Evolutionary conservation across 2,329 filamentous ascomycete genomes (phyloP).

Genomic region (Hymenoscyphus albidus): DNA sequence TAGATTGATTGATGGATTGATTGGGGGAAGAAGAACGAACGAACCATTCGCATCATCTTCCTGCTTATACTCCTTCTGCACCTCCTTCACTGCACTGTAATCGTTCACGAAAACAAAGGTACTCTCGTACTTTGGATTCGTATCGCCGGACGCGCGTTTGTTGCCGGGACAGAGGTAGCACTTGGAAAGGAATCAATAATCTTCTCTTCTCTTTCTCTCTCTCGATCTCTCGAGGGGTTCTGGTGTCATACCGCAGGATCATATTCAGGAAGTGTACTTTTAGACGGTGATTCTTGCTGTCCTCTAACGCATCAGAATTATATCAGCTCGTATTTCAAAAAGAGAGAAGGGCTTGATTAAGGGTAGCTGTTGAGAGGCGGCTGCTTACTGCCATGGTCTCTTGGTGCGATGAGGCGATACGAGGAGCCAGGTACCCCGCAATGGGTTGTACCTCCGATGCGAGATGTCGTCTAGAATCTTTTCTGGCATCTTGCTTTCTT

Average conservation of each 20-base stretch:
- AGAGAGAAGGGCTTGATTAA: too few species aligned
- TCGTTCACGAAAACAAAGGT: slow-evolving; percentile 97
- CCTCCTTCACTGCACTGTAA: slow-evolving; percentile 93
- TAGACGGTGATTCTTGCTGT: slow-evolving; percentile 69
- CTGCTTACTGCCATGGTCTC: slow-evolving; percentile 88
- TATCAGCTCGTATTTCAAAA: not conserved
- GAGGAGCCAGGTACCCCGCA: slow-evolving; percentile 86
- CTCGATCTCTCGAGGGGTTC: slow-evolving; percentile 4
- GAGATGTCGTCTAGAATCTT: slow-evolving; percentile 91
- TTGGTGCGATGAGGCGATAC: slow-evolving; percentile 96
- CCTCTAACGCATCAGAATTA: slow-evolving; percentile 50
- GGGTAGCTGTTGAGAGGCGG: not conserved
- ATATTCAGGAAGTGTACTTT: slow-evolving; percentile 69
- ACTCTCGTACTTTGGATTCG: slow-evolving; percentile 78
- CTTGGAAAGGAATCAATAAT: slow-evolving; percentile 41
- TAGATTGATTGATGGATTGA: not conserved
- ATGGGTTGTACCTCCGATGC: slow-evolving; percentile 87
- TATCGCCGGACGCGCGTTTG: slow-evolving; percentile 77
- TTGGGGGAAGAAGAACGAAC: not conserved
- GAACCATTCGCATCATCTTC: slow-evolving; percentile 26
- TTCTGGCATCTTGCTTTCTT: slow-evolving; percentile 56
- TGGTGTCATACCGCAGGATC: slow-evolving; percentile 59
- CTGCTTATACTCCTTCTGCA: slow-evolving; percentile 72
- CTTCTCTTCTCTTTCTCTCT: too few species aligned
- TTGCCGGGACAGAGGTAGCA: slow-evolving; percentile 97